Evolutionary conservation across 208 protist species (phyloP), one percentile per base, ranked within the genome.

Genomic region (Wallacemonas rigidus): DNA sequence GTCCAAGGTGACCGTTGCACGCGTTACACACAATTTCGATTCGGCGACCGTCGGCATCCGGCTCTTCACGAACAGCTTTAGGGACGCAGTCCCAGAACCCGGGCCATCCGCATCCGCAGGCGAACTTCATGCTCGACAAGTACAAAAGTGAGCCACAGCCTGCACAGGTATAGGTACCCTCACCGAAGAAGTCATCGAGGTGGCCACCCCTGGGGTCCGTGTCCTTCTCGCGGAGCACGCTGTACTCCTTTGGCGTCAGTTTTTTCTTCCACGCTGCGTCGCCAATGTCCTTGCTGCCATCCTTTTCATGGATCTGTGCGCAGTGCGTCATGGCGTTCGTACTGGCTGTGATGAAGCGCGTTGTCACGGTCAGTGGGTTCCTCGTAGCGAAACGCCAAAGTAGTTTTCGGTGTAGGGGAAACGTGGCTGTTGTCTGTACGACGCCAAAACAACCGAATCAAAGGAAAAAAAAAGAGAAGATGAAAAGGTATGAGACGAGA

Each of bases 1-100:
- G 96, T 1, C 96, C 96, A 26, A 98, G 85, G 77, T 98, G 96
- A 15, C 93, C 80, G 64, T 93, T 94, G 79, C 96, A 98, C 39
- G 87, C 82, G 61, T 91, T 92, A 75, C 96, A 98, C 63, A 97
- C 58, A 81, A 98, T 98, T 64, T 98, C 96, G 1, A 71, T 82
- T 2, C 96, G 84, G 2, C 80, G 77, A 6, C 89, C 85, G 48
- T 92, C 89, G 9, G 69, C 74, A 76, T 98, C 92, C 11, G 80
- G 83, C 73, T 89, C 76, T 75, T 93, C 87, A 4, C 86, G 88
- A 50, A 97, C 91, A 8, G 77, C 76, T 53, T 83, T 83, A 0
- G 85, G 87, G 12, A 95, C 72, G 74, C 90, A 95, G 71, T 96
- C 88, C 70, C 82, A 93, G 72, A 96, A 97, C 0, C 85, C 91